A percentile compares a stretch with the other conserved stretches of the same genome.
Conservation (phyloP, 164 flowering plant species). For the Amborella trichopoda region DNA sequence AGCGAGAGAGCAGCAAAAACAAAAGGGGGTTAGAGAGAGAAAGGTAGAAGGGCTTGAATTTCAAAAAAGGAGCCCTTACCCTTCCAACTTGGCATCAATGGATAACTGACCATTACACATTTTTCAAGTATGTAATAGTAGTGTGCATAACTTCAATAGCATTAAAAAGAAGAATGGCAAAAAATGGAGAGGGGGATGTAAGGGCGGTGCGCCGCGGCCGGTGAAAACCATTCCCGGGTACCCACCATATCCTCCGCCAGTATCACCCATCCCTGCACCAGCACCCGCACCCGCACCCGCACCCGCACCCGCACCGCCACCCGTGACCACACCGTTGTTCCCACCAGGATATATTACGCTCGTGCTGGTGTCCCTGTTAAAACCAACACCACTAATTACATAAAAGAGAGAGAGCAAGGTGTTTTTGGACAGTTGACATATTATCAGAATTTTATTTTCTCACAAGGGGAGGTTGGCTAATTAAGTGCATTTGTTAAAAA, state of each 20-base stretch:
- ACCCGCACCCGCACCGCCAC: conserved; percentile 1
- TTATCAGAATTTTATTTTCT: not conserved
- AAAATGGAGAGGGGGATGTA: too few relatives aligned
- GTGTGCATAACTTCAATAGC: too few relatives aligned
- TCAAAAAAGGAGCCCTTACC: too few relatives aligned
- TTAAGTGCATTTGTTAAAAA: not conserved
- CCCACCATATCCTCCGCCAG: conserved; percentile 14
- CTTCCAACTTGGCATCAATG: too few relatives aligned
- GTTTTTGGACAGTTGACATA: not conserved
- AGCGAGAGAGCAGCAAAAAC: too few relatives aligned
- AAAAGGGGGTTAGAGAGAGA: too few relatives aligned
- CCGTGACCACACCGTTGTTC: conserved; percentile 18
- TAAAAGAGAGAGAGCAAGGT: not conserved
- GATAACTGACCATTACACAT: too few relatives aligned
- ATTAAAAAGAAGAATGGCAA: too few relatives aligned
- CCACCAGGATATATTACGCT: conserved; percentile 18
- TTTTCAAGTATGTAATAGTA: too few relatives aligned
- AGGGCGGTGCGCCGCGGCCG: conserved; percentile 16
- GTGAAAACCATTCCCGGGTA: conserved; percentile 42
- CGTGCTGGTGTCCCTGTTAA: conserved; percentile 20
- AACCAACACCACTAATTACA: not conserved
- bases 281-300: not conserved
- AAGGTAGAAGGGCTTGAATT: too few relatives aligned
- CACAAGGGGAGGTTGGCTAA: not conserved
- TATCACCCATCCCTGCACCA: too few relatives aligned